Conservation (phyloP, 331 rosid species). For the Stylosanthes scabra region DNA sequence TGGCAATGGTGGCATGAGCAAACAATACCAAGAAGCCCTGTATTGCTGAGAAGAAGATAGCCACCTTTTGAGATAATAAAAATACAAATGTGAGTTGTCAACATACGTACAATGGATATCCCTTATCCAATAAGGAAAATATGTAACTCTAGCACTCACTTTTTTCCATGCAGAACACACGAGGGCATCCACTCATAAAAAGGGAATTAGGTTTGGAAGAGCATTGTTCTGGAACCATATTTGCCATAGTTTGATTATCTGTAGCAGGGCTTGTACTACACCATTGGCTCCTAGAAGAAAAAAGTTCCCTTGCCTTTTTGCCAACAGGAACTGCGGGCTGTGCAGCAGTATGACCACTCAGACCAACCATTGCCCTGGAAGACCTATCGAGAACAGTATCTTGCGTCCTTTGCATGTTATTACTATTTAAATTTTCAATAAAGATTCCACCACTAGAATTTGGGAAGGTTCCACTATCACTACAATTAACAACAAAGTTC, state of each 20-base stretch:
- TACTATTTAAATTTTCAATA: conserved; percentile 44
- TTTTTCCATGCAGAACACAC: conserved; percentile 64
- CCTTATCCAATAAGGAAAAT: conserved; percentile 24
- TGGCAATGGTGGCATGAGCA: conserved; percentile 69
- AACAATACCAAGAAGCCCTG: conserved; percentile 77
- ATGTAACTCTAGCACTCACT: conserved; percentile 52
- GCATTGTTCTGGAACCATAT: conserved; percentile 37
- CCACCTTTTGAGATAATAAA: conserved; percentile 62
- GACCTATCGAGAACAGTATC: conserved; percentile 39
- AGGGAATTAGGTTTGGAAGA: conserved; percentile 41
- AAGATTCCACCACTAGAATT: conserved; percentile 38
- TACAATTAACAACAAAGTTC: conserved; percentile 40
- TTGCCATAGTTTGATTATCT: conserved; percentile 42
- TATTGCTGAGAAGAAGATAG: conserved; percentile 69
- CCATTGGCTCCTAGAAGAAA: conserved; percentile 43
- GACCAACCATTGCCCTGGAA: conserved; percentile 44
- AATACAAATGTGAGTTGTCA: conserved; percentile 38
- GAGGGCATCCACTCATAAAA: conserved; percentile 63
- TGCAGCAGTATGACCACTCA: conserved; percentile 40
- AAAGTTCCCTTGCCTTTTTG: conserved; percentile 47
- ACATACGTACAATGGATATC: conserved; percentile 9
- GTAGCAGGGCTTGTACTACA: conserved; percentile 29
- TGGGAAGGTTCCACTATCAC: conserved; percentile 40
- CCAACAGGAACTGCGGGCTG: conserved; percentile 38
- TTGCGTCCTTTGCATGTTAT: conserved; percentile 42